phyloP scores from a whole-genome alignment of 176 grass and related monocot species.

The Musa acuminata region DNA sequence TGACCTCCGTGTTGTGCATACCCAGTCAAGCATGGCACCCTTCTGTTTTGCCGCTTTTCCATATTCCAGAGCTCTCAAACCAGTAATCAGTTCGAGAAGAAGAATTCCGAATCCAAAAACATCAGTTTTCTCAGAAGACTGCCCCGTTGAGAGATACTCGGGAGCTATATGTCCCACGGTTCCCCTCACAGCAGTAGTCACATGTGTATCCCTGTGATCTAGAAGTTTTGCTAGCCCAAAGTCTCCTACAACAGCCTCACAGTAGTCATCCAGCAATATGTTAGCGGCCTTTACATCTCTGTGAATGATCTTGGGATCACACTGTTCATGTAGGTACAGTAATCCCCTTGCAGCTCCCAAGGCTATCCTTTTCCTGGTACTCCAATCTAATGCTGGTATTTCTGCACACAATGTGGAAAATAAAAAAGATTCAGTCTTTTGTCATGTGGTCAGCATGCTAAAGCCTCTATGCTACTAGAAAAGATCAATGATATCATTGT shows the following conservation, averaged over 20 bases:
- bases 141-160: slow-evolving; percentile 86
- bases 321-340: slow-evolving; percentile 91
- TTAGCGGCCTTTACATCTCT: slow-evolving; percentile 94
- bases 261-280: slow-evolving; percentile 69
- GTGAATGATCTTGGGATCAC: slow-evolving; percentile 95
- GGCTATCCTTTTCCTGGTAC: slow-evolving; percentile 70
- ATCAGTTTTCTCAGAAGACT: slow-evolving; percentile 90
- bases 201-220: slow-evolving; percentile 77
- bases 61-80: slow-evolving; percentile 66
- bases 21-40: slow-evolving; percentile 94
- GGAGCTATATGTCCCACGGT: slow-evolving; percentile 92
- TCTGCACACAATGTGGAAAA: slow-evolving; percentile 30
- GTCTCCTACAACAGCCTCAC: slow-evolving; percentile 79
- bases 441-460: neutral
- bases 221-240: slow-evolving; percentile 88
- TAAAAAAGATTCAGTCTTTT: neutral
- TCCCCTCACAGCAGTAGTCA: slow-evolving; percentile 76
- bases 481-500: too few species aligned
- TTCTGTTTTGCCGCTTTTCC: slow-evolving; percentile 77
- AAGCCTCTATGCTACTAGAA: too few species aligned
- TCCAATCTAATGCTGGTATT: slow-evolving; percentile 75
- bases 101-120: slow-evolving; percentile 95
- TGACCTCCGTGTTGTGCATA: slow-evolving; percentile 10
- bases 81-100: slow-evolving; percentile 79
- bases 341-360: slow-evolving; percentile 80